These are phyloP conservation scores for Oleoguttula mirabilis DNA, from an alignment of 495 filamentous ascomycete species.

Conservation along the genomic window DNA sequence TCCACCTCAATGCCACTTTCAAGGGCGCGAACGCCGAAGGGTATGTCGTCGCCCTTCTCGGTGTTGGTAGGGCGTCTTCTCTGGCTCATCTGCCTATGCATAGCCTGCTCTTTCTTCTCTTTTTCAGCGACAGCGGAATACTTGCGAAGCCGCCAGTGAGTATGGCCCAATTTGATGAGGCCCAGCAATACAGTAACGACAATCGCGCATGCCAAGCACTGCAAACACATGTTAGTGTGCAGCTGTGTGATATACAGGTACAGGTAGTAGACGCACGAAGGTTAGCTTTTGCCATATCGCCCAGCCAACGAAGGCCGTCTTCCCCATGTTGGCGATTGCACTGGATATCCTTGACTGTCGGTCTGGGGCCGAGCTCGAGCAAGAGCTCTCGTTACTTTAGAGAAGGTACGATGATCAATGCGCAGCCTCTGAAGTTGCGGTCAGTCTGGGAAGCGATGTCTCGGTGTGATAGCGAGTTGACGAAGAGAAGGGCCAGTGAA, in stretches of 20 bases:
- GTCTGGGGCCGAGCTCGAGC: background rate
- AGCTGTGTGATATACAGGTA: background rate
- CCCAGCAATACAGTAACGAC: slow-evolving; percentile 37
- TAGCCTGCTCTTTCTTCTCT: slow-evolving; percentile 42
- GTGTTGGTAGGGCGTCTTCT: slow-evolving; percentile 22
- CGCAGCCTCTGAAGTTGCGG: background rate
- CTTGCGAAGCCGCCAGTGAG: slow-evolving; percentile 50
- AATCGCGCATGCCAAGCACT: slow-evolving; percentile 26
- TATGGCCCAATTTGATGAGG: slow-evolving; percentile 47
- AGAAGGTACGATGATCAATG: background rate
- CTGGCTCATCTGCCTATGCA: slow-evolving; percentile 22
- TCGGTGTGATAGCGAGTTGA: background rate
- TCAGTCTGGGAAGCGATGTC: background rate
- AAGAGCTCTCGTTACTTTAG: background rate
- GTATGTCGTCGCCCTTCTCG: slow-evolving; percentile 46
- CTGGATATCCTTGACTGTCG: slow-evolving; percentile 1
- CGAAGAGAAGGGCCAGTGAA: background rate
- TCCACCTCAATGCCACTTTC: slow-evolving; percentile 77
- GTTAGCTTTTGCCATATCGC: slow-evolving; percentile 82
- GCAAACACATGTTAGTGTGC: slow-evolving; percentile 1
- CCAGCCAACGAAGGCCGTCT: slow-evolving; percentile 64
- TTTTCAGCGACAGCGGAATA: slow-evolving; percentile 52
- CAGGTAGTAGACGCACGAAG: slow-evolving; percentile 52
- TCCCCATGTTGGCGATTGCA: slow-evolving; percentile 4
- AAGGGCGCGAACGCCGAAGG: slow-evolving; percentile 81